Evolutionary conservation across 768 basidiomycete genomes (phyloP), one percentile per base, ranked within the genome.

Genomic region (Amanita subjunquillea): DNA sequence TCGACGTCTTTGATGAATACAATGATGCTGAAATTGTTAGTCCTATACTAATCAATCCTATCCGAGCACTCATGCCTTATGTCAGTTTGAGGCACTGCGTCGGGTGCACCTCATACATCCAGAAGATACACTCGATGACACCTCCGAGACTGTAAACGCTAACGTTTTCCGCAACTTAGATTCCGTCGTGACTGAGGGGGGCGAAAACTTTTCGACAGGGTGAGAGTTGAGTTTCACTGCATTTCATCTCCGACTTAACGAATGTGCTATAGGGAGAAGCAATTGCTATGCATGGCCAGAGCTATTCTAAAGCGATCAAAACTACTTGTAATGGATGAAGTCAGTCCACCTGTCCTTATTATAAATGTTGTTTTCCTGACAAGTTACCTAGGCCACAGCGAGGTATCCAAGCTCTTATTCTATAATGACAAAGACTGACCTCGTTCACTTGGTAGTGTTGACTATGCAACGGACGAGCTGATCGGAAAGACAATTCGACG

Each of bases 121-220:
- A 2, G 76, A 72, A 44, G 80, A 78, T 50, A 65, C 68, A 3
- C 63, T 70, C 0, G 76, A 67, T 29, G 77, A 77, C 56, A 72
- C 66, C 10, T 64, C 65, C 6, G 71, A 74, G 6, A 70, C 65
- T 13, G 67, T 87, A 52, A 91, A 91, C 55, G 72, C 63, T 29
- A 91, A 91, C 54, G 78, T 87, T 3, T 89, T 89, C 77, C 78
- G 83, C 17, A 79, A 83, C 59, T 69, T 90, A 5, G 86, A 91
- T 55, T 85, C 82, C 0, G 58, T 74, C 6, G 85, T 90, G 2
- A 83, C 84, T 1, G 90, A 93, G 68, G 87, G 86, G 1, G 89
- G 88, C 15, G 91, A 94, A 17, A 94, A 92, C 69, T 92, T 93
- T 63, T 90, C 87, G 0, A 85, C 87, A 6, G 87, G 87, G 85